These are phyloP conservation scores for Salix exigua DNA, from an alignment of 345 rosid species.

Conservation along the genomic window DNA sequence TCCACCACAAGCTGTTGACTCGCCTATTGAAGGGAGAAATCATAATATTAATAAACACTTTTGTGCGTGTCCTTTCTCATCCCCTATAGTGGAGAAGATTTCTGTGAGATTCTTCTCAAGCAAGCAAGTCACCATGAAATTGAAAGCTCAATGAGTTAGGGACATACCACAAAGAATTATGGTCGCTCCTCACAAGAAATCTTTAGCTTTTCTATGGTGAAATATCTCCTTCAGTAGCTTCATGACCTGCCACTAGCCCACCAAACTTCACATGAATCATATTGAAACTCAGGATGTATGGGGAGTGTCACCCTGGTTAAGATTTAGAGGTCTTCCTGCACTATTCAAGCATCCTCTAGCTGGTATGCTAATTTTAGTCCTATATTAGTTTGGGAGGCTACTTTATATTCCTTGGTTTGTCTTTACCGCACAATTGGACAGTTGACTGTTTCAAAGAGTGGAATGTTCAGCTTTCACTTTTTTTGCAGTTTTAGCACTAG, in stretches of 20 bases:
- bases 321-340: conserved; percentile 7
- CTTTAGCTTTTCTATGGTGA: conserved; percentile 45
- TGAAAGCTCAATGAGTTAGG: conserved; percentile 31
- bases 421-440: not conserved
- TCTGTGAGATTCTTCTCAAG: conserved; percentile 15
- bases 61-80: conserved; percentile 18
- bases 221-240: conserved; percentile 66
- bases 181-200: conserved; percentile 43
- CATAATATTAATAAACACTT: conserved; percentile 32
- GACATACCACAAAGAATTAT: conserved; percentile 57
- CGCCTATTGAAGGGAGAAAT: conserved; percentile 58
- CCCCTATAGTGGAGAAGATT: conserved; percentile 12
- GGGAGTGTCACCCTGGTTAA: conserved; percentile 13
- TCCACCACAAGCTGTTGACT: conserved; percentile 41
- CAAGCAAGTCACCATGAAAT: conserved; percentile 16
- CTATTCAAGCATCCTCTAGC: not conserved
- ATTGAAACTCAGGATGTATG: conserved; percentile 19
- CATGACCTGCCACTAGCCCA: conserved; percentile 80
- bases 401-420: not conserved
- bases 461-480: not conserved
- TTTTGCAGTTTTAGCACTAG: not conserved
- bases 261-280: conserved; percentile 44
- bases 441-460: not conserved
- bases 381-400: not conserved
- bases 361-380: not conserved